A percentile compares a stretch with the other conserved stretches of the same genome.
phyloP scores from a whole-genome alignment of 768 basidiomycete genomes.

The Xerocomellus intermedius region DNA sequence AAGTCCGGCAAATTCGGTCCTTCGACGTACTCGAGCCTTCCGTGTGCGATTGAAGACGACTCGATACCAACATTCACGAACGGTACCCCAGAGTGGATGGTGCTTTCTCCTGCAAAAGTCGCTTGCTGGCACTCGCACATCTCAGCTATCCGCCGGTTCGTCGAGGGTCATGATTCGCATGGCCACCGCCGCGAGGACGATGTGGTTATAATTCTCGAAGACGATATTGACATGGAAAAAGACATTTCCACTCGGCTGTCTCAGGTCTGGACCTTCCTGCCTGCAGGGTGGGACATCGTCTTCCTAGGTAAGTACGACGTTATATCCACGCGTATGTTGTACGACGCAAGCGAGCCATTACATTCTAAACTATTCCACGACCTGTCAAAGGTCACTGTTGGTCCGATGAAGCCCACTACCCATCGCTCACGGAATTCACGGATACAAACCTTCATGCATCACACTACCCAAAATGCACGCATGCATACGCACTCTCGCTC shows the following conservation, averaged over 20 bases:
- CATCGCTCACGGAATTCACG: conserved; percentile 32
- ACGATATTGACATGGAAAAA: conserved; percentile 76
- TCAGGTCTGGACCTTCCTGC: conserved; percentile 51
- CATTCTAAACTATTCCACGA: neutral
- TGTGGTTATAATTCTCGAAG: conserved; percentile 63
- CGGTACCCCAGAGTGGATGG: conserved; percentile 42
- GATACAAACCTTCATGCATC: conserved; percentile 52
- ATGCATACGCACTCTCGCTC: conserved; percentile 64
- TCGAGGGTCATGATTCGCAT: conserved; percentile 27
- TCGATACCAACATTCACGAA: conserved; percentile 35
- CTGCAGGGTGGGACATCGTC: conserved; percentile 68
- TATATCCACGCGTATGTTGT: neutral
- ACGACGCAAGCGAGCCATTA: neutral
- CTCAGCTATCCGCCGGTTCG: conserved; percentile 46
- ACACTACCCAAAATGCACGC: conserved; percentile 63
- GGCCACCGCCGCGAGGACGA: conserved; percentile 23
- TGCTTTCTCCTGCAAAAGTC: conserved; percentile 58
- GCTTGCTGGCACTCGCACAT: conserved; percentile 76
- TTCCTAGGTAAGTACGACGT: conserved; percentile 53
- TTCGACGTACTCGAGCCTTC: conserved; percentile 23
- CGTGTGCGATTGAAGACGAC: conserved; percentile 45
- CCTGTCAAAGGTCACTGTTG: conserved; percentile 65
- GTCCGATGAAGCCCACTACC: conserved; percentile 61
- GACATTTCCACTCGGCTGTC: conserved; percentile 47
- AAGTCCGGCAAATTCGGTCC: neutral